Conservation (phyloP, 495 filamentous ascomycete genomes). For the Daldinia childiae region DNA sequence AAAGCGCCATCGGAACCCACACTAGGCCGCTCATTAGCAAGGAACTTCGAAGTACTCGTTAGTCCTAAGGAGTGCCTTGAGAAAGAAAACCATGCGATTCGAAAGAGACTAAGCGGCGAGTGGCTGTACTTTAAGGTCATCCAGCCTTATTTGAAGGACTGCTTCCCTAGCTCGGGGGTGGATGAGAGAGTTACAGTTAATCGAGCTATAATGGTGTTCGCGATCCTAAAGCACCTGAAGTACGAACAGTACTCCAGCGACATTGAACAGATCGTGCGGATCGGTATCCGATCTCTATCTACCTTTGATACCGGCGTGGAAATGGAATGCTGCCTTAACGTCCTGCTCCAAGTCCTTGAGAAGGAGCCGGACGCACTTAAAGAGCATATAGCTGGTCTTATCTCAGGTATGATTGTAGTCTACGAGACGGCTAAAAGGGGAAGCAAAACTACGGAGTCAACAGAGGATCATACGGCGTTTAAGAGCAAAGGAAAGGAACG, state of each 20-base stretch:
- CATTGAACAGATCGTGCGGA: slow-evolving; percentile 45
- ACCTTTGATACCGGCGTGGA: slow-evolving; percentile 37
- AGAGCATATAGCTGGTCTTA: slow-evolving; percentile 50
- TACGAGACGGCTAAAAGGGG: slow-evolving; percentile 43
- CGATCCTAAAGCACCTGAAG: slow-evolving; percentile 52
- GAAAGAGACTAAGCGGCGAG: slow-evolving; percentile 31
- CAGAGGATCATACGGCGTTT: slow-evolving; percentile 1
- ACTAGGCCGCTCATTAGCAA: slow-evolving; percentile 45
- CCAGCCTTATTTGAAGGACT: slow-evolving; percentile 33
- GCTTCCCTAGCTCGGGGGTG: slow-evolving; percentile 26
- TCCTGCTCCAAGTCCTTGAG: slow-evolving; percentile 52
- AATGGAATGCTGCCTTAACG: slow-evolving; percentile 48
- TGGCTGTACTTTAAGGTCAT: slow-evolving; percentile 42
- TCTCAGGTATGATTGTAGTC: slow-evolving; percentile 45
- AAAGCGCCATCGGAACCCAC: slow-evolving; percentile 18
- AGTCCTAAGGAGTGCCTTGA: slow-evolving; percentile 48
- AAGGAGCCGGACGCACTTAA: slow-evolving; percentile 49
- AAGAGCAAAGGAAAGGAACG: slow-evolving; percentile 13
- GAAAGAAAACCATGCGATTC: slow-evolving; percentile 46
- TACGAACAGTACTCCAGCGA: slow-evolving; percentile 56
- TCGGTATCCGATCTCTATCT: slow-evolving; percentile 52
- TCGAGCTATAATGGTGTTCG: slow-evolving; percentile 45
- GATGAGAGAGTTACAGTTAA: slow-evolving; percentile 27
- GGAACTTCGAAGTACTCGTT: slow-evolving; percentile 47
- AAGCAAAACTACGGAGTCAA: neutral